Evolutionary conservation across 106 monocot genomes (phyloP), one percentile per base, ranked within the genome.

Genomic region (Apostasia ramifera): DNA sequence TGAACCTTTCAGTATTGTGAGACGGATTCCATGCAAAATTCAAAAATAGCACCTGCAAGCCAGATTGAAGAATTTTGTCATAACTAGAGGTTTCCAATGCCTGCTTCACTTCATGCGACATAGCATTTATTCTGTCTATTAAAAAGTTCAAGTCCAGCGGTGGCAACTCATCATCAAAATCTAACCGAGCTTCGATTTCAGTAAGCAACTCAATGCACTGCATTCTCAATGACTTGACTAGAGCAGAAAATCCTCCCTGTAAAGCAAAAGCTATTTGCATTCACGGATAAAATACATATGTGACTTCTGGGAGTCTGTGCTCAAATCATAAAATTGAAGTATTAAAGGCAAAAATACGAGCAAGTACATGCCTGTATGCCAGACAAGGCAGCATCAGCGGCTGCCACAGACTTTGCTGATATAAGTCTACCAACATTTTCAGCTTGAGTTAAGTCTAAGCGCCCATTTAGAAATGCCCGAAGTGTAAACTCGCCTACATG

Each of bases 121-220:
- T 97, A 7, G 5, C 54, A 75, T 79, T 70, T 71, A 97, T 85
- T 68, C 68, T 83, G 70, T 69, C 53, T 5, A 82, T 77, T 64
- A 97, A 68, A 42, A 66, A 74, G 61, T 45, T 67, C 39, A 60
- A 26, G 50, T 90, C 78, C 8, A 97, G 68, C 13, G 84, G 83
- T 44, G 97, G 92, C 77, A 92, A 81, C 68, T 97, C 92, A 87
- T 97, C 97, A 71, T 97, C 92, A 81, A 92, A 97, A 83, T 97
- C 92, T 64, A 97, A 74, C 53, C 97, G 97, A 71, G 92, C 89
- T 76, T 97, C 97, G 52, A 89, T 92, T 73, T 97, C 97, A 55
- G 87, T 69, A 66, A 97, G 87, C 73, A 97, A 67, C 66, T 97
- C 92, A 47, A 92, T 89, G 74, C 92, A 92, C 52, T 92, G 86